A percentile compares a stretch with the other conserved stretches of the same genome.
Conservation (phyloP, 2,329 filamentous ascomycete genomes). For the Penicillium sp. region DNA sequence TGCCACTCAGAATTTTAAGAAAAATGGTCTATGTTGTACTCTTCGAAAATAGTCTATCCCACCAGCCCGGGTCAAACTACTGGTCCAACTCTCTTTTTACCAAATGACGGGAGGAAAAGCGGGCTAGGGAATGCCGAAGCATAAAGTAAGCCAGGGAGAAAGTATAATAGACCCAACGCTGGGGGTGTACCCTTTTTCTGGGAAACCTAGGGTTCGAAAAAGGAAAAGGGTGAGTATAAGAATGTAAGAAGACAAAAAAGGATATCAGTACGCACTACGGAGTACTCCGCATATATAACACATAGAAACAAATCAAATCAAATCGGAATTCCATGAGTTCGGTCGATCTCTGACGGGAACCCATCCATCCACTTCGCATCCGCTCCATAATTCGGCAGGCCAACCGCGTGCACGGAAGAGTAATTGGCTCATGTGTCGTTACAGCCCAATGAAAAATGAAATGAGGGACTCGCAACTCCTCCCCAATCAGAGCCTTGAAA, state of each 20-base stretch:
- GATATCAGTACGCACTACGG: neutral
- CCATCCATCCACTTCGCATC: slow-evolving; percentile 7
- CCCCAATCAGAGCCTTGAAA: slow-evolving; percentile 16
- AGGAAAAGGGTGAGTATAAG: neutral
- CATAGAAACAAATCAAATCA: neutral
- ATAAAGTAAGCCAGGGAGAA: neutral
- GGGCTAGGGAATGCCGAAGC: neutral
- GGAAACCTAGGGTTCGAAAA: neutral
- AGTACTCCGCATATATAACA: neutral
- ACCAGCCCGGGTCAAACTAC: neutral
- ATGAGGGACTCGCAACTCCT: slow-evolving; percentile 7
- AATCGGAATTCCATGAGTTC: slow-evolving; percentile 2
- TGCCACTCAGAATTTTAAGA: neutral
- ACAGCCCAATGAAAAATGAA: slow-evolving; percentile 13
- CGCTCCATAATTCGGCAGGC: slow-evolving; percentile 16
- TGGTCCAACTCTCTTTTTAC: neutral
- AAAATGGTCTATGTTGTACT: neutral
- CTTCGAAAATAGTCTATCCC: neutral
- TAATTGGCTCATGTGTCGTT: slow-evolving; percentile 7
- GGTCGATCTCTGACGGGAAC: slow-evolving; percentile 9
- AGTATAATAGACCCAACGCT: neutral
- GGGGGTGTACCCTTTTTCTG: neutral
- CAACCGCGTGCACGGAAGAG: neutral
- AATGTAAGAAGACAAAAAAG: neutral
- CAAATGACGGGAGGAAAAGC: neutral